phyloP scores from a whole-genome alignment of 2,329 filamentous ascomycete species.

The Hymenoscyphus repandus region DNA sequence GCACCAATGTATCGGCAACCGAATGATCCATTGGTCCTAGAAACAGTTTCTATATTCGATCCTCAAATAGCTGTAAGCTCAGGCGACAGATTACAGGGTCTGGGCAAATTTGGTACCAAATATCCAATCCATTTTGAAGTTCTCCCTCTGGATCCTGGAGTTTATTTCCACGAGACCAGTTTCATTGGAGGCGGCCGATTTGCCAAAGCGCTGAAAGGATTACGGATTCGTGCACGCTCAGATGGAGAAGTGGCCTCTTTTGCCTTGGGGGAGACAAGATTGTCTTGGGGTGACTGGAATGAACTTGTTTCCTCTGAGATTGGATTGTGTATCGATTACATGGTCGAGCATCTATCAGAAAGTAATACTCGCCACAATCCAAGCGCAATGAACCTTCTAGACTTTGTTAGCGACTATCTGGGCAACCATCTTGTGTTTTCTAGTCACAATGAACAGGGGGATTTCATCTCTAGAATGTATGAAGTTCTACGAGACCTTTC shows the following conservation, averaged over 20 bases:
- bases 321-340: conserved; percentile 55
- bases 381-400: conserved; percentile 13
- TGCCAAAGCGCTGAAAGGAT: conserved; percentile 29
- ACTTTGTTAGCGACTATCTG: conserved; percentile 28
- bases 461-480: conserved; percentile 27
- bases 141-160: conserved; percentile 49
- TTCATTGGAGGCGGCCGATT: conserved; percentile 52
- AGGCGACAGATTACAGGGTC: conserved; percentile 42
- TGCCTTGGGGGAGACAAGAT: conserved; percentile 41
- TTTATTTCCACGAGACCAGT: conserved; percentile 56
- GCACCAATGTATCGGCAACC: conserved; percentile 32
- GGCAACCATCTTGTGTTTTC: conserved; percentile 23
- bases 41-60: conserved; percentile 21
- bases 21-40: conserved; percentile 25
- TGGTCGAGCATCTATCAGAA: conserved; percentile 40
- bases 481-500: conserved; percentile 26
- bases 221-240: conserved; percentile 22
- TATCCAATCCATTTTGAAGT: conserved; percentile 60
- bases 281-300: conserved; percentile 54
- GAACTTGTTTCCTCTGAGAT: conserved; percentile 55
- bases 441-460: conserved; percentile 6
- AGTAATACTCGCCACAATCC: background rate
- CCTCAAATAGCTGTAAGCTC: conserved; percentile 17
- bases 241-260: conserved; percentile 37
- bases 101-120: conserved; percentile 55